A percentile compares a stretch with the other conserved stretches of the same genome.
These are phyloP conservation scores for Arxiozyma slooffiae DNA, from an alignment of 1,139 yeast species.

Conservation along the genomic window DNA sequence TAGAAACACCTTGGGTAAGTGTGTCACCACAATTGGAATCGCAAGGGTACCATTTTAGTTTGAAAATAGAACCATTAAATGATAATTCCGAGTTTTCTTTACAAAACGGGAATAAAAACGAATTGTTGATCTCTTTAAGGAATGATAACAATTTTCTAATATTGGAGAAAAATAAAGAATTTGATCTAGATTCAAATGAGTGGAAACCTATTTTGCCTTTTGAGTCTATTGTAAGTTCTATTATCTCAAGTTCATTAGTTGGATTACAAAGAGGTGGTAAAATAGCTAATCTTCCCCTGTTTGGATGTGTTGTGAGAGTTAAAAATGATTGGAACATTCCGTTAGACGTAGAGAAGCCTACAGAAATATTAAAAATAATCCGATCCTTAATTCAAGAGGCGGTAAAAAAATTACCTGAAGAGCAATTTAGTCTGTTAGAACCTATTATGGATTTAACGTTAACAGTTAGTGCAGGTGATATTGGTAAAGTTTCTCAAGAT, in stretches of 20 bases:
- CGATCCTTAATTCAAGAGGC: constrained; percentile 14
- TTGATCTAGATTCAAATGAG: constrained; percentile 16
- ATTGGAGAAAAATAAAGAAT: constrained; percentile 27
- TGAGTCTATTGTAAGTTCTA: constrained; percentile 44
- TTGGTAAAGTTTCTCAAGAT: constrained; percentile 83
- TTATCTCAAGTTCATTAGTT: constrained; percentile 55
- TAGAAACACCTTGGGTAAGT: constrained; percentile 11
- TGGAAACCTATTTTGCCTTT: constrained; percentile 44
- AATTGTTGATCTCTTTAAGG: constrained; percentile 32
- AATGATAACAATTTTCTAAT: constrained; percentile 34
- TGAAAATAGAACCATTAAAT: constrained; percentile 40
- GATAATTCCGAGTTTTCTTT: constrained; percentile 17
- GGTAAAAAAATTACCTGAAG: constrained; percentile 1
- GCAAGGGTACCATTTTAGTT: constrained; percentile 26
- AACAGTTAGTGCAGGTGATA: constrained; percentile 54
- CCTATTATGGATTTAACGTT: constrained; percentile 81
- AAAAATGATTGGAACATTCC: constrained; percentile 25
- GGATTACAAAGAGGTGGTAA: constrained; percentile 76
- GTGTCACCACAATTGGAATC: constrained; percentile 18
- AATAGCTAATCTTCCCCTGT: constrained; percentile 33
- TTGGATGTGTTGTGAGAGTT: constrained; percentile 23
- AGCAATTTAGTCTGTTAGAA: constrained; percentile 53
- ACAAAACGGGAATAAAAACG: constrained; percentile 17
- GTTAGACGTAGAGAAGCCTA: constrained; percentile 18
- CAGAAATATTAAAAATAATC: constrained; percentile 18